These are phyloP conservation scores for Pestalotiopsis sp. DNA, from an alignment of 2,329 filamentous ascomycete species.

Conservation along the genomic window DNA sequence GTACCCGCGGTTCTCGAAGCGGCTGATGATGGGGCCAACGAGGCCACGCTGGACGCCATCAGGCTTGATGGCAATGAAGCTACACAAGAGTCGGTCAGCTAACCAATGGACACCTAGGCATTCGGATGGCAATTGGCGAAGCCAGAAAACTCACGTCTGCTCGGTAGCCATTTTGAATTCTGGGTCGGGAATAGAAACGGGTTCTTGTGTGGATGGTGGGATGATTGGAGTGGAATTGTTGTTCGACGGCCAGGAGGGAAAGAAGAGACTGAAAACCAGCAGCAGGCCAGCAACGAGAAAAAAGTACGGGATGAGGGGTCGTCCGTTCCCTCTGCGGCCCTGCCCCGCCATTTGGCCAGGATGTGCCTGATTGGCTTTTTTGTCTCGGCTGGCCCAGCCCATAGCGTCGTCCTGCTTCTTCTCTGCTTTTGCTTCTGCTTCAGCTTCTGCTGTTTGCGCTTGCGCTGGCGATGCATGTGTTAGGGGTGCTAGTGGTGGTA, in stretches of 20 bases:
- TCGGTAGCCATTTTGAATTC: conserved; percentile 33
- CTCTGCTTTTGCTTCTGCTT: conserved; percentile 11
- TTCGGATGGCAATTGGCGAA: neutral
- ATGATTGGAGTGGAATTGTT: conserved; percentile 22
- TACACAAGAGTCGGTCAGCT: conserved; percentile 38
- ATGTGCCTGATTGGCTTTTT: conserved; percentile 13
- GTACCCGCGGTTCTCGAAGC: conserved; percentile 95
- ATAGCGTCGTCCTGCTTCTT: too few species aligned
- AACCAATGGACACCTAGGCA: neutral
- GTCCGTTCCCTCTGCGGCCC: conserved; percentile 2
- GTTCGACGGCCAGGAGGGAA: conserved; percentile 29
- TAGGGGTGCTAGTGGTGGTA: neutral
- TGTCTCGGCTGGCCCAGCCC: neutral
- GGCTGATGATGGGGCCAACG: conserved; percentile 93
- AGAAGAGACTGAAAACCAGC: conserved; percentile 30
- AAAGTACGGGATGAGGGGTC: conserved; percentile 34
- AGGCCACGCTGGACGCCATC: conserved; percentile 99
- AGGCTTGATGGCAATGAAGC: conserved; percentile 99
- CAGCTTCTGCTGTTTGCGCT: conserved; percentile 12
- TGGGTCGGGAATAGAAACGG: conserved; percentile 17
- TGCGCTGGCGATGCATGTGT: conserved; percentile 16
- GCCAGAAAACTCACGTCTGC: conserved; percentile 29
- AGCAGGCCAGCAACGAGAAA: conserved; percentile 29
- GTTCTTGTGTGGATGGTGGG: conserved; percentile 16
- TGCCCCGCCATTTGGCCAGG: neutral